Conservation (phyloP, 768 basidiomycete species). For the Suillus weaverae region DNA sequence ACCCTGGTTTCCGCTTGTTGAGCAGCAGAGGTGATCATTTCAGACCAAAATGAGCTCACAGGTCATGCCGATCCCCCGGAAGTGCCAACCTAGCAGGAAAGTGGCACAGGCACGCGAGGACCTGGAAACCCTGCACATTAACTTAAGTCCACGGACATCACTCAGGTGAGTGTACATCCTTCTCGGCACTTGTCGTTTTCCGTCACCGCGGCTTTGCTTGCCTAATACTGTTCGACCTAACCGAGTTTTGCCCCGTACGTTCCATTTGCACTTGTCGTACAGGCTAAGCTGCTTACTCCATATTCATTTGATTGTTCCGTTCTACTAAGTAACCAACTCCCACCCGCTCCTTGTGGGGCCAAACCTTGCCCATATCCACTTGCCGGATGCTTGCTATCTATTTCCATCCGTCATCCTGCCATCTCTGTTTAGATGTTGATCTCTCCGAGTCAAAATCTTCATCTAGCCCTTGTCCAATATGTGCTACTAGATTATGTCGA, state of each 20-base stretch:
- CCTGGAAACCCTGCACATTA: conserved; percentile 37
- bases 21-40: conserved; percentile 13
- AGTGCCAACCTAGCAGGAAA: conserved; percentile 19
- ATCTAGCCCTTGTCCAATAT: conserved; percentile 23
- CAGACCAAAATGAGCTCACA: conserved; percentile 21
- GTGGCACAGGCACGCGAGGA: conserved; percentile 37
- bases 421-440: conserved; percentile 5
- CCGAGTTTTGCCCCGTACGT: conserved; percentile 31
- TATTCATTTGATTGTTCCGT: conserved; percentile 24
- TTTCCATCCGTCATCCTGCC: conserved; percentile 16
- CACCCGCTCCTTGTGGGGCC: conserved; percentile 13
- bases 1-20: conserved; percentile 6
- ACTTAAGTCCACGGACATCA: conserved; percentile 42
- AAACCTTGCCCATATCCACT: conserved; percentile 15
- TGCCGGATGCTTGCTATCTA: conserved; percentile 14
- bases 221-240: conserved; percentile 26
- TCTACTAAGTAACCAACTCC: conserved; percentile 17
- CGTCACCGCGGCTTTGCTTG: conserved; percentile 40
- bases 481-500: conserved; percentile 37
- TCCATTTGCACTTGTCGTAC: conserved; percentile 28
- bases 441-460: conserved; percentile 23
- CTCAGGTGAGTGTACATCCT: conserved; percentile 27
- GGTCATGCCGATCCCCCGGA: conserved; percentile 26
- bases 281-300: conserved; percentile 23
- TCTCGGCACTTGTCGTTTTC: conserved; percentile 34